phyloP scores from a whole-genome alignment of 2,329 filamentous ascomycete species.

The Colletotrichum liriopes region DNA sequence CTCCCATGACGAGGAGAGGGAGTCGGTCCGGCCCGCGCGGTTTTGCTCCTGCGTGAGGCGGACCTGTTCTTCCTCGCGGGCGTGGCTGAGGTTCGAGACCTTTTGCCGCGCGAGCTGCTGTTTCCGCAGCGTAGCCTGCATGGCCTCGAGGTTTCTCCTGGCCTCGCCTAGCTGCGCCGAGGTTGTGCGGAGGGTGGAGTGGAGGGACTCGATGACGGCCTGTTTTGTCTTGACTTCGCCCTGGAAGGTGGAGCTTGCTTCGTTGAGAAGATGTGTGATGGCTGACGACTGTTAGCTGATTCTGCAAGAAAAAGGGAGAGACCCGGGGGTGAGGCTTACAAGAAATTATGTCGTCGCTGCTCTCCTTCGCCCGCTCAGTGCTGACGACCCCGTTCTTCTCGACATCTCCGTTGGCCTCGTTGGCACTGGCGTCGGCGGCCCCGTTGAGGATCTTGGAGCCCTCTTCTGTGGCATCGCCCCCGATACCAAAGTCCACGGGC shows the following conservation, averaged over 20 bases:
- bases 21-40: slow-evolving; percentile 57
- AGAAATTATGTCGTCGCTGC: slow-evolving; percentile 83
- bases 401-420: slow-evolving; percentile 56
- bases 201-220: slow-evolving; percentile 84
- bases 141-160: slow-evolving; percentile 78
- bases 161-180: slow-evolving; percentile 85
- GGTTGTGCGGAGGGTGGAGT: slow-evolving; percentile 84
- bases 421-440: background rate
- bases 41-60: slow-evolving; percentile 61
- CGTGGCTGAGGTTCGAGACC: slow-evolving; percentile 83
- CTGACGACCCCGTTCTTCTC: slow-evolving; percentile 63
- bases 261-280: slow-evolving; percentile 85
- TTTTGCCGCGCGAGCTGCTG: slow-evolving; percentile 79
- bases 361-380: slow-evolving; percentile 76
- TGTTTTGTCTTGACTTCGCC: slow-evolving; percentile 88
- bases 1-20: slow-evolving; percentile 68
- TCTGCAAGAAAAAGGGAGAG: background rate
- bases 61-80: slow-evolving; percentile 79
- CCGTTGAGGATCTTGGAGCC: slow-evolving; percentile 39
- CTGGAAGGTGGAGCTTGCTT: slow-evolving; percentile 85
- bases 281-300: slow-evolving; percentile 64
- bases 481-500: slow-evolving; percentile 95
- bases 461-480: slow-evolving; percentile 70
- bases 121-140: slow-evolving; percentile 76
- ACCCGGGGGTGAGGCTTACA: slow-evolving; percentile 69